Evolutionary conservation across 805 yeast species (phyloP), one percentile per base, ranked within the genome.

Genomic region (Spathaspora girioi): DNA sequence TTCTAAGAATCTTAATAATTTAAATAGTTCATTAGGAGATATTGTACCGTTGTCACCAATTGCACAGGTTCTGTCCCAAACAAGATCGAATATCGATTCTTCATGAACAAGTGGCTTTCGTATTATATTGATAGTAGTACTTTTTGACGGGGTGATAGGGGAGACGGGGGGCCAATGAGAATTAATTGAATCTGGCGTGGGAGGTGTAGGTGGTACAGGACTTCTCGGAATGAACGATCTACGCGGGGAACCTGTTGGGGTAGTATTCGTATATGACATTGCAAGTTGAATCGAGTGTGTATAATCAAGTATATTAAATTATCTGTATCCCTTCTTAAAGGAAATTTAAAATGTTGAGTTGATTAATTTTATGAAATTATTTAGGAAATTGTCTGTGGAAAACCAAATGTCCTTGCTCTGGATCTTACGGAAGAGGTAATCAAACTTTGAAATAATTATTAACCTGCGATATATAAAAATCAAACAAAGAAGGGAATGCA

Each of bases 1-100:
- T 44, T 48, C 53, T 18, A 50, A 47, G n/a, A 31, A 10, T 15
- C 42, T 40, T 35, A 50, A 29, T 38, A 49, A 43, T 19, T 41
- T 15, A 10, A 45, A 26, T 15, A 52, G 40, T 7, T 49, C 31
- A 31, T 35, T 17, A 11, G 46, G 20, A 5, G 14, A 14, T 11
- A 35, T 35, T 35, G 40, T 35, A 35, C n/a, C n/a, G n/a, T 35
- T 35, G 26, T 23, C 26, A 14, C 40, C 40, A 12, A n/a, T 9
- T 3, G 8, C 14, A 14, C 40, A 35, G 2, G 46, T 47, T 5
- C 26, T 19, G 1, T 12, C 5, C 53, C 53, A 50, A 7, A 17
- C 27, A 11, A 41, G 38, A 44, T 50, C 49, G 18, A 50, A 50
- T 17, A 29, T 18, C 6, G 50, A 45, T n/a, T n/a, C 23, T 8